These are phyloP conservation scores for Torulaspora maleeae DNA, from an alignment of 805 yeast species.

Conservation along the genomic window DNA sequence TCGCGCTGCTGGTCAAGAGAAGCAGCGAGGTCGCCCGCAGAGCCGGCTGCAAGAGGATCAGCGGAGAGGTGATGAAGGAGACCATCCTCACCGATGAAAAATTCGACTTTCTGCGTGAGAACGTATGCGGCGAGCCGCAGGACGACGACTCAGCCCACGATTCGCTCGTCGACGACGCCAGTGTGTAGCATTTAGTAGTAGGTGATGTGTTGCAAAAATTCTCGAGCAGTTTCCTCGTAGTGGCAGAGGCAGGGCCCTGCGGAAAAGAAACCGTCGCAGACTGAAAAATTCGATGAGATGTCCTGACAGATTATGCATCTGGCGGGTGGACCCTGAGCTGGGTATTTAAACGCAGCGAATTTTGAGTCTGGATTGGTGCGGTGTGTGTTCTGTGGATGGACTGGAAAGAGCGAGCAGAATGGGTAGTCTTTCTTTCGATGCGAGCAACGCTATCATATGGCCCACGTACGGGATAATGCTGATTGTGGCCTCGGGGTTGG, in stretches of 20 bases:
- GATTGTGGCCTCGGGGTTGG: slow-evolving; percentile 52
- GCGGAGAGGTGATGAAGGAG: slow-evolving; percentile 73
- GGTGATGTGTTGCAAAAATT: background rate
- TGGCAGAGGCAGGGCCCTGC: background rate
- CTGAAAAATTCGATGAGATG: background rate
- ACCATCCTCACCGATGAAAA: slow-evolving; percentile 85
- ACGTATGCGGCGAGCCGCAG: slow-evolving; percentile 30
- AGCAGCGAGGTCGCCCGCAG: slow-evolving; percentile 71
- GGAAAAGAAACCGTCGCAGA: background rate
- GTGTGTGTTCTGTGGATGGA: too few species aligned
- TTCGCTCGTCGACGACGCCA: background rate
- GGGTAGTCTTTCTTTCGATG: slow-evolving; percentile 47
- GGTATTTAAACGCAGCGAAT: background rate
- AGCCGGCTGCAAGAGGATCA: slow-evolving; percentile 72
- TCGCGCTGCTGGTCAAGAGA: slow-evolving; percentile 83
- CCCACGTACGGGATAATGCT: slow-evolving; percentile 53
- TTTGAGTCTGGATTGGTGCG: too few species aligned
- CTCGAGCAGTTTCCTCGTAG: background rate
- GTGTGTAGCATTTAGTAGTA: background rate
- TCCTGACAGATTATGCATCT: background rate
- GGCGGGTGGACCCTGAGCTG: background rate
- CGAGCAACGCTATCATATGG: slow-evolving; percentile 62
- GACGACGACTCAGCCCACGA: background rate
- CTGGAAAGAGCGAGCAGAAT: slow-evolving; percentile 13
- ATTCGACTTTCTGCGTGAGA: slow-evolving; percentile 85